A percentile compares a stretch with the other conserved stretches of the same genome.
Evolutionary conservation across 768 basidiomycete genomes (phyloP).

Genomic region (Boletus sensibilis): DNA sequence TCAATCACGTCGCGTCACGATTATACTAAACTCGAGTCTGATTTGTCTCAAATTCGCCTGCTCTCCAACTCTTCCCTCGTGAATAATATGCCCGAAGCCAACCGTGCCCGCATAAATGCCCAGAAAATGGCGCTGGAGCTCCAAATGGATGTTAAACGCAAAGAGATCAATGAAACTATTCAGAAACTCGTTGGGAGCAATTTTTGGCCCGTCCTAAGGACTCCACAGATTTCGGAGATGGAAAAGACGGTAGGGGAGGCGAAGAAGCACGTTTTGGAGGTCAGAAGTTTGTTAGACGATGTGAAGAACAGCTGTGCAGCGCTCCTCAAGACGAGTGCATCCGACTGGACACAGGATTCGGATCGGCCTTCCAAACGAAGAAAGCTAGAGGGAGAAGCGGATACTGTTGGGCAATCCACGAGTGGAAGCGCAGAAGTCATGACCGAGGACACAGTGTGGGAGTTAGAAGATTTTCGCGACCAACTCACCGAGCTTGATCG

Average conservation of each 20-base stretch:
- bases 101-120: constrained; percentile 22
- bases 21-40: constrained; percentile 31
- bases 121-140: constrained; percentile 26
- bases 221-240: constrained; percentile 24
- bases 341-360: constrained; percentile 13
- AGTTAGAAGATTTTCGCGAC: constrained; percentile 30
- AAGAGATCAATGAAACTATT: constrained; percentile 31
- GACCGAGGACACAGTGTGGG: constrained; percentile 7
- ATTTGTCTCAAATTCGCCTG: constrained; percentile 28
- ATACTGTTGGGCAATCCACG: not conserved
- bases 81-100: constrained; percentile 25
- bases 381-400: constrained; percentile 15
- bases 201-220: constrained; percentile 41
- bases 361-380: constrained; percentile 31
- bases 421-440: not conserved
- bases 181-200: constrained; percentile 33
- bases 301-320: constrained; percentile 22
- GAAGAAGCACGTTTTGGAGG: constrained; percentile 32
- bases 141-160: constrained; percentile 31
- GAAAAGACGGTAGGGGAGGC: constrained; percentile 23
- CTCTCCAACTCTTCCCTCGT: constrained; percentile 27
- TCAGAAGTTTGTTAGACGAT: constrained; percentile 27
- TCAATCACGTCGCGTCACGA: constrained; percentile 36
- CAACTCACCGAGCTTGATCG: constrained; percentile 28
- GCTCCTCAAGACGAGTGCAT: constrained; percentile 19